These are phyloP conservation scores for Schizosaccharomyces osmophilus DNA, from an alignment of 805 yeast species.

Conservation along the genomic window DNA sequence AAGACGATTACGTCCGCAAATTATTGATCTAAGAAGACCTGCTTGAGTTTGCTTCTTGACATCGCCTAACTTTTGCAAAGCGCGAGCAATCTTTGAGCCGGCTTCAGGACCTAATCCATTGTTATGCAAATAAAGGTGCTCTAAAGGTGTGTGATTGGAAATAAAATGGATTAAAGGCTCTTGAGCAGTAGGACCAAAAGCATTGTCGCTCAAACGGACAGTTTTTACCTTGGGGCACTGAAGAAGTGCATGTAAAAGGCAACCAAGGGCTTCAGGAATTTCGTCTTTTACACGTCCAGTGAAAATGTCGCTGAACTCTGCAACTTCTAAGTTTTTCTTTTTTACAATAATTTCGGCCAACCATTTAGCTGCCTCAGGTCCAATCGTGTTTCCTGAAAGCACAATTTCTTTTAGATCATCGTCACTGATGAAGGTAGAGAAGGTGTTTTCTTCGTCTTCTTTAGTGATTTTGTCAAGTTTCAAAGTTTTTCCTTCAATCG, in stretches of 20 bases:
- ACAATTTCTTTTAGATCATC: slow-evolving; percentile 31
- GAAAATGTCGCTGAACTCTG: slow-evolving; percentile 75
- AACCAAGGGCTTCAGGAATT: slow-evolving; percentile 60
- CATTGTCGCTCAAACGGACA: slow-evolving; percentile 77
- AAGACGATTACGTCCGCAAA: slow-evolving; percentile 91
- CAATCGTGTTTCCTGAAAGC: slow-evolving; percentile 81
- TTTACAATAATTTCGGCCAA: slow-evolving; percentile 31
- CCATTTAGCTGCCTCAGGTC: slow-evolving; percentile 62
- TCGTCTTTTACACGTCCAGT: slow-evolving; percentile 89
- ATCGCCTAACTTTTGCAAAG: slow-evolving; percentile 44
- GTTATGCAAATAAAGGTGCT: slow-evolving; percentile 72
- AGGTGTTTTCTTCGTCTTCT: slow-evolving; percentile 47
- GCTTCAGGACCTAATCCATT: slow-evolving; percentile 98
- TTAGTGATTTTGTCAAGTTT: slow-evolving; percentile 14
- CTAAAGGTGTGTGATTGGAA: slow-evolving; percentile 48
- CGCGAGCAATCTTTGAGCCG: slow-evolving; percentile 79
- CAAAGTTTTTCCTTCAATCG: neutral
- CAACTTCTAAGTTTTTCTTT: slow-evolving; percentile 22
- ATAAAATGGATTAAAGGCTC: slow-evolving; percentile 66
- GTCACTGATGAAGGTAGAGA: slow-evolving; percentile 25
- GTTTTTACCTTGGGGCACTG: slow-evolving; percentile 43
- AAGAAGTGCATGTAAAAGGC: slow-evolving; percentile 48
- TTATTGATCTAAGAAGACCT: slow-evolving; percentile 40
- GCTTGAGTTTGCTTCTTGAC: slow-evolving; percentile 29
- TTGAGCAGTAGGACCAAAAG: slow-evolving; percentile 86